Evolutionary conservation across 2,329 filamentous ascomycete species (phyloP), one percentile per base, ranked within the genome.

Genomic region (Aspergillus texensis): DNA sequence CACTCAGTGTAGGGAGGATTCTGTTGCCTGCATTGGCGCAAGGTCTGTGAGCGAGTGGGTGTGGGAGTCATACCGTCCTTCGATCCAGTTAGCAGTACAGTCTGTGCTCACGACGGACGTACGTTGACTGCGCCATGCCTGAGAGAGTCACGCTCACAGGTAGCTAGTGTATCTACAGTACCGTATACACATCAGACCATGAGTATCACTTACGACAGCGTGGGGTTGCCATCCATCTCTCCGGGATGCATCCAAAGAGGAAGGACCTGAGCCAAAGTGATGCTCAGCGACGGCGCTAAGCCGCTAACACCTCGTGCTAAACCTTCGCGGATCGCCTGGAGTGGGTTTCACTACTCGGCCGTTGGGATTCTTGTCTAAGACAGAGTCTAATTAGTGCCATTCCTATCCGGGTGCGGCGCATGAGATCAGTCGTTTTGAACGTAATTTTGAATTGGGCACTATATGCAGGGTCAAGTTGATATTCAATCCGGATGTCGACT

Each of bases 1-100:
- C 28, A 52, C 28, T 34, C 48, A 10, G 48, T 52, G 46, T 32
- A 50, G n/a, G 34, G 39, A 56, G 32, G 36, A 46, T 57, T 39
- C 21, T 55, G 62, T 60, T 50, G 46, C 65, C 58, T 65, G 67
- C 61, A 64, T 63, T 56, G 59, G 45, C 28, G 60, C 62, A 62
- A 58, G 62, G 65, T 58, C 60, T 55, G 63, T 67, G 63, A 55
- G 41, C 43, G 58, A 39, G 24, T 9, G 41, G 48, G 34, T 39
- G 46, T 58, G 55, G 50, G 46, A 46, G 52, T 48, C 36, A 60
- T 46, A 24, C n/a, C 10, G 19, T 32, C 19, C 48, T 30, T 48
- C 34, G n/a, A 10, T 34, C 12, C 46, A n/a, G 26, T 52, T 30
- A 30, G 26, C 46, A 19, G 26, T 30, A 52, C 26, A 30, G 46